A percentile compares a stretch with the other conserved stretches of the same genome.
phyloP scores from a whole-genome alignment of 768 basidiomycete genomes.

The Lactifluus hygrophoroides region DNA sequence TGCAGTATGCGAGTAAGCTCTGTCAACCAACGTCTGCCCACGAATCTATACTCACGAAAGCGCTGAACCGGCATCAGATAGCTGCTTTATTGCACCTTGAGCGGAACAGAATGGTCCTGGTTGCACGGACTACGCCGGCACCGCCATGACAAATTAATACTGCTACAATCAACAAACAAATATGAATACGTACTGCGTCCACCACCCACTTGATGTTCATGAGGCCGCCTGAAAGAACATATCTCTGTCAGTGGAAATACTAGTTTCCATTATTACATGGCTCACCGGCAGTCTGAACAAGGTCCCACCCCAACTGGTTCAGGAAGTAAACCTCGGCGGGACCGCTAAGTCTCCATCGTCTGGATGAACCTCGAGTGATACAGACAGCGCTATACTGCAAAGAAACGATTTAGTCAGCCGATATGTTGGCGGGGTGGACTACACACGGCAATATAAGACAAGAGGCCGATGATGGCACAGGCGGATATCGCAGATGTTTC shows the following conservation, averaged over 20 bases:
- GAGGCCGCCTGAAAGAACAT: slow-evolving; percentile 27
- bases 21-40: background rate
- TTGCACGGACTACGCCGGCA: background rate
- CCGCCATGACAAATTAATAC: background rate
- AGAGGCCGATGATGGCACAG: slow-evolving; percentile 18
- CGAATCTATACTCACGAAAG: slow-evolving; percentile 6
- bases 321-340: slow-evolving; percentile 25
- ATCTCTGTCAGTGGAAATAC: background rate
- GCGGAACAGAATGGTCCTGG: slow-evolving; percentile 5
- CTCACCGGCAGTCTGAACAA: slow-evolving; percentile 23
- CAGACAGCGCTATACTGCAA: slow-evolving; percentile 19
- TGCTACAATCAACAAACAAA: background rate
- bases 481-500: slow-evolving; percentile 21
- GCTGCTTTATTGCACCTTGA: slow-evolving; percentile 12
- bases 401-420: background rate
- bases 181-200: slow-evolving; percentile 24
- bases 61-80: slow-evolving; percentile 6
- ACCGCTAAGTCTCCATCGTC: slow-evolving; percentile 17
- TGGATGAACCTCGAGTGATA: slow-evolving; percentile 13
- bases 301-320: slow-evolving; percentile 23
- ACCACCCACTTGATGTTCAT: slow-evolving; percentile 31
- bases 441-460: slow-evolving; percentile 23
- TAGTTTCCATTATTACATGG: background rate
- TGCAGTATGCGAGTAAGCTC: background rate
- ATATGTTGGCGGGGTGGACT: background rate